Evolutionary conservation across 148 eudicot genomes (phyloP), one percentile per base, ranked within the genome.

Genomic region (Euryodendron excelsum): DNA sequence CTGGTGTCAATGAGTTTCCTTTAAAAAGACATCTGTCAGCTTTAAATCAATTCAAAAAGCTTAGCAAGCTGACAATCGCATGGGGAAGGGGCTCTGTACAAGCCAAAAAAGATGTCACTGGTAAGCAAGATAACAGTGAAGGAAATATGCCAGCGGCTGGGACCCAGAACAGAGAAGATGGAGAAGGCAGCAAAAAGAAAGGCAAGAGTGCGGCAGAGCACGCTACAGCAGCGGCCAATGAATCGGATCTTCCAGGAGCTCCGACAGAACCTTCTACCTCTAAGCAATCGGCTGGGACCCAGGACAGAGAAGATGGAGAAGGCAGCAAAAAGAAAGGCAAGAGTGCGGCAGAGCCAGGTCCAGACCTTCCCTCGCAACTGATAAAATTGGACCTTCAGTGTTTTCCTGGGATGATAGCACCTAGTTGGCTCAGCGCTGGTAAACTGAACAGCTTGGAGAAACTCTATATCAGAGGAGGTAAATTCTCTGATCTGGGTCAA

Each of bases 391-490:
- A 89, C 52, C 85, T 86, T 70, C 74, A 79, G 50, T 81, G 78
- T 81, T 78, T 73, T 10, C 89, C 89, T 37, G 28, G 25, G 27
- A 27, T 0, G 3, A 71, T 14, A 12, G 25, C 79, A 73, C 76
- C 83, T 9, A 34, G 14, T 13, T 87, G 85, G 84, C 67, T 74
- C 70, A 75, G 13, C 14, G 78, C 79, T 17, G 17, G 3, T 0
- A 65, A 74, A 5, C 56, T 84, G 75, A 9, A 37, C 28, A 44
- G 28, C 5, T 45, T 89, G 72, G 36, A 68, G 77, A 85, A 82
- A 64, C 77, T 89, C 2, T 89, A 85, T 64, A 79, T 89, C 27
- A 84, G 86, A 44, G 90, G 89, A 4, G 90, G 92, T 3, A 72
- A 80, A 18, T 63, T 89, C 4, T 34, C 33, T 62, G 79, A 77